Conservation (phyloP, 495 filamentous ascomycete species). For the Penicillium coprophilum region DNA sequence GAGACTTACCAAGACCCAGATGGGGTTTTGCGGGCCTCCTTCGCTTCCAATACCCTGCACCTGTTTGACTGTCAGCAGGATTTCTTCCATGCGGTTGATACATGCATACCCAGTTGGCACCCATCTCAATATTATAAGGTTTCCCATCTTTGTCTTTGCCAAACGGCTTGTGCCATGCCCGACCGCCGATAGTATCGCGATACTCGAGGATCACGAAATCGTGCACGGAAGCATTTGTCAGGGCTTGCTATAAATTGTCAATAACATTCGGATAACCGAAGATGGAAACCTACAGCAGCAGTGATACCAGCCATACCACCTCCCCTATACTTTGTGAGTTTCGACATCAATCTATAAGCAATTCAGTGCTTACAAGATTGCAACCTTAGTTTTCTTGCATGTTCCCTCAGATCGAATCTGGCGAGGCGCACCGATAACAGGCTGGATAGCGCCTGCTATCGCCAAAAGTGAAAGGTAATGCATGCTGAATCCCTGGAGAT, state of each 20-base stretch:
- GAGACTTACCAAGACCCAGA: conserved; percentile 59
- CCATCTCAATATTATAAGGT: conserved; percentile 63
- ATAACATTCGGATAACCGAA: conserved; percentile 1
- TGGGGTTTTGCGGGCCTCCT: conserved; percentile 63
- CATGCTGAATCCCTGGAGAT: conserved; percentile 12
- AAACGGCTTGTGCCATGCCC: conserved; percentile 57
- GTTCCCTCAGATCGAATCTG: conserved; percentile 16
- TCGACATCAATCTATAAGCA: not conserved
- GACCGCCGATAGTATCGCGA: conserved; percentile 61
- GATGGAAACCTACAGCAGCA: conserved; percentile 52
- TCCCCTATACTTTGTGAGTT: conserved; percentile 27
- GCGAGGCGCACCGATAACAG: conserved; percentile 24
- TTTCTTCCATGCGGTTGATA: not conserved
- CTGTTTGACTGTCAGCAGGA: conserved; percentile 20
- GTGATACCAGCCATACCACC: conserved; percentile 64
- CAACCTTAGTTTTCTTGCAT: conserved; percentile 44
- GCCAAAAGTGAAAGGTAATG: conserved; percentile 22
- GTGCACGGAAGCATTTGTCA: conserved; percentile 60
- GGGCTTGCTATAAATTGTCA: conserved; percentile 51
- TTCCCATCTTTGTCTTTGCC: conserved; percentile 52
- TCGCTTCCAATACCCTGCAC: conserved; percentile 63
- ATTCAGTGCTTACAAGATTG: conserved; percentile 30
- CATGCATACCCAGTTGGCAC: conserved; percentile 63
- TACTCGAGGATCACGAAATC: conserved; percentile 74
- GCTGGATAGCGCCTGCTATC: conserved; percentile 21